Percentiles rank a stretch among this genome's conserved stretches.
Evolutionary conservation across 1,139 yeast species (phyloP).

Genomic region (Zygoascus meyerae): DNA sequence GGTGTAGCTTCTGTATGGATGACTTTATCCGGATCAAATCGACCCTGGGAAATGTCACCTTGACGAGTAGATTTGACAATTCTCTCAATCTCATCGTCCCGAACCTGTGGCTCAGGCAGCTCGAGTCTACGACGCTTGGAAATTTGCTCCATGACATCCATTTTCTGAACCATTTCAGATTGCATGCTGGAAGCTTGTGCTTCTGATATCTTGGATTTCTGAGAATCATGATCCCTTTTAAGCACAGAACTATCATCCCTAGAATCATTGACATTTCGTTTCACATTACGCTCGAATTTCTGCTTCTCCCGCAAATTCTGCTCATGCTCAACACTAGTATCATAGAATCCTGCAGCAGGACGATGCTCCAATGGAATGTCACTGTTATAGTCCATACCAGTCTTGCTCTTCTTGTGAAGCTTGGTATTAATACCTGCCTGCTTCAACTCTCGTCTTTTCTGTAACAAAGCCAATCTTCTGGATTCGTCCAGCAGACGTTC

Average conservation of each 20-base stretch:
- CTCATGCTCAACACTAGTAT: slow-evolving; percentile 52
- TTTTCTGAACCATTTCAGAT: slow-evolving; percentile 33
- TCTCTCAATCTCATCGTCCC: slow-evolving; percentile 33
- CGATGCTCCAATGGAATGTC: slow-evolving; percentile 75
- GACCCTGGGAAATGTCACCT: slow-evolving; percentile 20
- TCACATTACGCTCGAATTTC: slow-evolving; percentile 45
- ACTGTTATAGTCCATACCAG: slow-evolving; percentile 66
- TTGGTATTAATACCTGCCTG: slow-evolving; percentile 72
- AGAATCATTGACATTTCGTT: slow-evolving; percentile 45
- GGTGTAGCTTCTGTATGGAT: slow-evolving; percentile 21
- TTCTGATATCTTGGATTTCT: slow-evolving; percentile 22
- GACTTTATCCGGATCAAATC: slow-evolving; percentile 19
- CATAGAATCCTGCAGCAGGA: slow-evolving; percentile 69
- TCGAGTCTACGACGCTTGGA: slow-evolving; percentile 50
- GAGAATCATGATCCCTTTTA: slow-evolving; percentile 21
- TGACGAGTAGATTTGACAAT: slow-evolving; percentile 30
- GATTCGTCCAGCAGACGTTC: slow-evolving; percentile 77
- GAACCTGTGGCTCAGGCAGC: slow-evolving; percentile 48
- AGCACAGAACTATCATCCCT: slow-evolving; percentile 34
- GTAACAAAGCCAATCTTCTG: slow-evolving; percentile 66
- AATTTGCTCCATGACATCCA: slow-evolving; percentile 36
- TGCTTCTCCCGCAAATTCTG: slow-evolving; percentile 38
- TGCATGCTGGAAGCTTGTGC: slow-evolving; percentile 34
- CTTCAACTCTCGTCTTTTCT: slow-evolving; percentile 77
- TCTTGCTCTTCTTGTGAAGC: slow-evolving; percentile 49